Base-by-base conservation (phyloP, 768 basidiomycete genomes). In the Phallus indusiatus region DNA sequence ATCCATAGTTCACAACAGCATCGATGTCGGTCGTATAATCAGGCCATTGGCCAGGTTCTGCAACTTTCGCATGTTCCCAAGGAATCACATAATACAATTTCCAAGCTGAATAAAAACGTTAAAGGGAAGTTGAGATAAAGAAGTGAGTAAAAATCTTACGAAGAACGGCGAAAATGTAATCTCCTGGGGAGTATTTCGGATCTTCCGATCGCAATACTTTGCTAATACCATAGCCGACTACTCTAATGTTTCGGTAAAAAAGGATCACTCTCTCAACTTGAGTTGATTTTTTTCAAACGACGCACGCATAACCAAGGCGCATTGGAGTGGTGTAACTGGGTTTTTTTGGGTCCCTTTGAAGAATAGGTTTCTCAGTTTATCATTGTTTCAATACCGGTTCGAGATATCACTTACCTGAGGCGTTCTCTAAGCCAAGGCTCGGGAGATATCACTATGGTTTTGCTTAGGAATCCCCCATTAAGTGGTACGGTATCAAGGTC, bases 401-500 rank as follows among this genome's bases (percentile, higher is more conserved):
- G 14, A 4, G 4, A 14, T 42, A 42, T 11, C 4, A 42, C 42
- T 42, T n/a, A 42, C 42, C 42, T 12, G 2, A 42, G 64, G 22
- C 64, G 47, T 17, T 62, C 63, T 34, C 65, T n/a, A n/a, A n/a
- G 50, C 62, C 67, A 70, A 6, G 70, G 70, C 60, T 71, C 70
- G 24, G 67, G 56, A 37, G 64, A 64, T 24, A 70, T 50, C 22
- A 51, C 58, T 24, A 70, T 53, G 2, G 64, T 63, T 64, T 68
- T 70, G 63, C 65, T 60, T 28, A 70, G 60, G 34, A 67, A 46
- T 7, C 62, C 66, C 11, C 65, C 63, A 46, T 62, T 58, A 21
- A 65, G 62, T 14, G 57, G 50, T 8, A 60, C 64, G 22, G 36
- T 62, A 18, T 70, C 69, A 17, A 67, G n/a, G n/a, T n/a, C n/a